Conservation (phyloP, 495 filamentous ascomycete species). For the Talaromyces proteolyticus region DNA sequence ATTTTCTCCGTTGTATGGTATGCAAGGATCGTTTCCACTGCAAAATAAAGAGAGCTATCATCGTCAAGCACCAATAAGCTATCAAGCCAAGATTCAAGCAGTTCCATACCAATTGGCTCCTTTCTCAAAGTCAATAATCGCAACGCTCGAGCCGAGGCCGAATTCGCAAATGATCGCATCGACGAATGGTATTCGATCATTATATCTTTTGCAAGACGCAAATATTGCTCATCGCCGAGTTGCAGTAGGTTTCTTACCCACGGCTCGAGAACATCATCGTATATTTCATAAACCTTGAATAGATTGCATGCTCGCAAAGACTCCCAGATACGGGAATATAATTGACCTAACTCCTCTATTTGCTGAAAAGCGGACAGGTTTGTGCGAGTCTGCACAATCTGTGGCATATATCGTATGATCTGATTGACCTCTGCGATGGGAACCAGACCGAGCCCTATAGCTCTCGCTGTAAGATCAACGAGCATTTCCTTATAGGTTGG, state of each 20-base stretch:
- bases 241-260: conserved; percentile 25
- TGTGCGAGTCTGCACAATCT: background rate
- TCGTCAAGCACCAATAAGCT: background rate
- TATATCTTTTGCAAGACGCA: conserved; percentile 25
- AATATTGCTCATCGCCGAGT: background rate
- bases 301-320: conserved; percentile 34
- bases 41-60: background rate
- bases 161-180: background rate
- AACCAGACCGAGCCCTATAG: conserved; percentile 32
- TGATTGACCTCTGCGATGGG: conserved; percentile 26
- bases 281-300: conserved; percentile 26
- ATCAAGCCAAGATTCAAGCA: background rate
- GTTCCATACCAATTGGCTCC: background rate
- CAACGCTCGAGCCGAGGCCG: background rate
- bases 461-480: conserved; percentile 23
- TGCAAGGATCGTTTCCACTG: background rate
- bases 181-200: conserved; percentile 19
- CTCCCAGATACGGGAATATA: conserved; percentile 31
- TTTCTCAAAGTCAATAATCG: background rate
- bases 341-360: conserved; percentile 9
- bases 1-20: background rate
- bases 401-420: conserved; percentile 22
- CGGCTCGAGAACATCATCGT: conserved; percentile 17
- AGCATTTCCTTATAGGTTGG: conserved; percentile 11
- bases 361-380: background rate